Base-by-base conservation (phyloP, 768 basidiomycete species). In the Calocybe cyanea region DNA sequence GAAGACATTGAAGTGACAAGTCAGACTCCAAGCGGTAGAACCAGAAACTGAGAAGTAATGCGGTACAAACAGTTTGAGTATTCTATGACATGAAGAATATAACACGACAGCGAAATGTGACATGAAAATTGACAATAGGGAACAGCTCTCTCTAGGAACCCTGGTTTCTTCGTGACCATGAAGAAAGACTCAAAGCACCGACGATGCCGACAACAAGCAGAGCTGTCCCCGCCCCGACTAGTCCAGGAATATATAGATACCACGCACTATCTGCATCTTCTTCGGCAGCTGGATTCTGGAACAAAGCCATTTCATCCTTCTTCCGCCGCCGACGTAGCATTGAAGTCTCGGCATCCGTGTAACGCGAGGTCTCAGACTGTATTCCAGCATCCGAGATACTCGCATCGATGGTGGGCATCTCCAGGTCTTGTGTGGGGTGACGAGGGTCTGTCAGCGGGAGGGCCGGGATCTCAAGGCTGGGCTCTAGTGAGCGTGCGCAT, bases 191-290 rank as follows among this genome's bases (percentile, higher is more conserved):
- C 52, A 91, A 63, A 5, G 84, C 84, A 2, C 87, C 86, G 17
- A 90, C 81, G 28, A 87, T 82, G 0, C 85, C 85, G 17, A 87
- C 82, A 17, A 89, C 84, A 34, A 89, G 71, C 45, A 91, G 58
- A 35, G 88, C 88, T 17, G 87, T 89, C n/a, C 87, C 88, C 19
- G 87, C 88, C 7, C 88, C 88, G 6, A 91, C 81, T 51, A 91
- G 62, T 19, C 85, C 82, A 3, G 88, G 88, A 32, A 91, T 67
- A 49, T 87, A 86, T 39, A 90, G 55, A 55, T 87, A 90, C 88
- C 88, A 91, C 18, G 85, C 74, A 62, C 71, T 77, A 45, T 88
- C 85, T 31, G 83, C 69, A 28, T 83, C 81, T 17, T 80, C 78
- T 40, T 75, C 74, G 35, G 71, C 62, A 28, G 67, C 70, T 30